Evolutionary conservation across 2,329 filamentous ascomycete species (phyloP).

Genomic region (Fusarium nodosum): DNA sequence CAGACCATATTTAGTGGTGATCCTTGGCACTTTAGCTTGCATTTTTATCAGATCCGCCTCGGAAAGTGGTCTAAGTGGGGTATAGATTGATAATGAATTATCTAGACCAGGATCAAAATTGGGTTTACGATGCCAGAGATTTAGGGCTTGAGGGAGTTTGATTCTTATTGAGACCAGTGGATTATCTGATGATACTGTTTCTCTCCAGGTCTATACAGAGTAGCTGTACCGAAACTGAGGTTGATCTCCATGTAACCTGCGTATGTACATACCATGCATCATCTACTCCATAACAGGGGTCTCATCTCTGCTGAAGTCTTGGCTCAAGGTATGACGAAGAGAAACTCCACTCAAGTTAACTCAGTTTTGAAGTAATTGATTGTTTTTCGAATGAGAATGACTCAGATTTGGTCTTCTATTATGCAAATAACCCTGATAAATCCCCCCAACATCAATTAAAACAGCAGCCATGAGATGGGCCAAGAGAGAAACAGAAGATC

Average conservation of each 20-base stretch:
- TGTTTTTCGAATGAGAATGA: not conserved
- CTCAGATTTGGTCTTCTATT: not conserved
- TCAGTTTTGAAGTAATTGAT: not conserved
- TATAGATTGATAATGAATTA: slow-evolving; percentile 42
- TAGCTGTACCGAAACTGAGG: not conserved
- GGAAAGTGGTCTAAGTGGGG: slow-evolving; percentile 25
- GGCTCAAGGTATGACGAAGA: slow-evolving; percentile 4
- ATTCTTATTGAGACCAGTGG: not conserved
- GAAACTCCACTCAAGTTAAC: not conserved
- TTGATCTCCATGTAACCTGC: not conserved
- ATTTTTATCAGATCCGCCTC: slow-evolving; percentile 43
- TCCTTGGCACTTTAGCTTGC: slow-evolving; percentile 41
- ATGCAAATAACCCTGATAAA: not conserved
- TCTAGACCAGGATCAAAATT: slow-evolving; percentile 17
- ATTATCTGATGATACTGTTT: not conserved
- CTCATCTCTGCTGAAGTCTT: slow-evolving; percentile 22
- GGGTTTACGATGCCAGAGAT: slow-evolving; percentile 29
- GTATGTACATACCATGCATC: slow-evolving; percentile 2
- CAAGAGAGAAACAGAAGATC: slow-evolving; percentile 9
- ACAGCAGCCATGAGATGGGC: slow-evolving; percentile 4
- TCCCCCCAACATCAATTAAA: not conserved
- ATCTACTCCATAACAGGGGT: slow-evolving; percentile 13
- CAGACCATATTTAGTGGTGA: slow-evolving; percentile 34
- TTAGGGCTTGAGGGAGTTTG: slow-evolving; percentile 2
- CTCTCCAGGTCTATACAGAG: too few species aligned